Conservation (phyloP, 257 asterid species). For the Solanum chiquidenum region DNA sequence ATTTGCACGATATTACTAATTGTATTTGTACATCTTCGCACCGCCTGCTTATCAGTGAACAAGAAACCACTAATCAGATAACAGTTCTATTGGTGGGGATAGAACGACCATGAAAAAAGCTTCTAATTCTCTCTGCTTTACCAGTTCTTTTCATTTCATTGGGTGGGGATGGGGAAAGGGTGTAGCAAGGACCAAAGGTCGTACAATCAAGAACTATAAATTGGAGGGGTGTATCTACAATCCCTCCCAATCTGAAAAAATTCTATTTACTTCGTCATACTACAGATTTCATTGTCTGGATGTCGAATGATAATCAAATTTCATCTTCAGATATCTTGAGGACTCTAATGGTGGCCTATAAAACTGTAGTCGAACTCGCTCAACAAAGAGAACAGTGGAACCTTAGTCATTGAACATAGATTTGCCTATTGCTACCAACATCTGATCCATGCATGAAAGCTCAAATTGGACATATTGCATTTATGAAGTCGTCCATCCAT, state of each 20-base stretch:
- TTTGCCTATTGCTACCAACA: not conserved
- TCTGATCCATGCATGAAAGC: not conserved
- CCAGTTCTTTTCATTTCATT: not conserved
- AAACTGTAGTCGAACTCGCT: not conserved
- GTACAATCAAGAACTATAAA: not conserved
- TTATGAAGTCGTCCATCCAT: not conserved
- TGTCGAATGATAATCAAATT: not conserved
- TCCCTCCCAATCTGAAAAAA: not conserved
- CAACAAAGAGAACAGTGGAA: not conserved
- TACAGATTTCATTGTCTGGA: not conserved
- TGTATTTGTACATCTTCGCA: constrained; percentile 49
- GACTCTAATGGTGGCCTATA: not conserved
- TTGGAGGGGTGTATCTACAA: not conserved
- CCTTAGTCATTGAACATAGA: not conserved
- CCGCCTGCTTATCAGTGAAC: constrained; percentile 36
- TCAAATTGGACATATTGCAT: not conserved
- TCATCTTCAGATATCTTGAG: not conserved
- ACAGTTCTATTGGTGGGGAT: not conserved
- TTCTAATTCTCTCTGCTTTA: not conserved
- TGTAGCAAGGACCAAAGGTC: not conserved
- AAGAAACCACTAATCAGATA: not conserved
- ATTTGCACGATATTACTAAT: constrained; percentile 49
- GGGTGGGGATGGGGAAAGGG: not conserved
- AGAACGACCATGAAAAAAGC: not conserved
- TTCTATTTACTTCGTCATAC: not conserved